These are phyloP conservation scores for Chaetomium fimeti DNA, from an alignment of 495 filamentous ascomycete genomes.

Conservation along the genomic window DNA sequence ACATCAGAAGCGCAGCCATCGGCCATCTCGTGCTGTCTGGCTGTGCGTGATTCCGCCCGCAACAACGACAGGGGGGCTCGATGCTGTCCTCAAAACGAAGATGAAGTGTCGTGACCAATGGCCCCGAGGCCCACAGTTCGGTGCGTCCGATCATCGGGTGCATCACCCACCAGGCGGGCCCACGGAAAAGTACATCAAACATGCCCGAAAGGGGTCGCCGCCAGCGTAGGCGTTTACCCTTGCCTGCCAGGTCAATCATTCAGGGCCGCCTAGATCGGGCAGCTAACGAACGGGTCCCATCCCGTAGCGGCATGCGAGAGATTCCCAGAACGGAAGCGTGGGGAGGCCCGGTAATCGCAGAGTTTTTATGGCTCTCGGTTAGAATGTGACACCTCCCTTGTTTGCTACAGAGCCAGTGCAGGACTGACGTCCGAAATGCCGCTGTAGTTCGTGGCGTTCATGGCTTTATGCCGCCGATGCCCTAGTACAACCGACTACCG, in stretches of 20 bases:
- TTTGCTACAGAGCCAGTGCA: conserved; percentile 19
- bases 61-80: not conserved
- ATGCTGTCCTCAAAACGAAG: not conserved
- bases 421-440: not conserved
- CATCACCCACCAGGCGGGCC: not conserved
- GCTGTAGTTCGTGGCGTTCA: conserved; percentile 10
- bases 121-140: not conserved
- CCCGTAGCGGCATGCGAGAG: conserved; percentile 20
- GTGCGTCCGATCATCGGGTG: conserved; percentile 3
- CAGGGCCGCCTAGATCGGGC: not conserved
- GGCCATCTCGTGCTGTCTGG: not conserved
- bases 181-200: conserved; percentile 5
- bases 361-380: not conserved
- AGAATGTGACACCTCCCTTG: conserved; percentile 6
- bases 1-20: too few species aligned
- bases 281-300: conserved; percentile 5
- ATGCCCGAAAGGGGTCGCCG: not conserved
- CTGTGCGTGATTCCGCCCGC: not conserved
- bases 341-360: not conserved
- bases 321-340: conserved; percentile 24
- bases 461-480: not conserved
- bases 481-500: not conserved
- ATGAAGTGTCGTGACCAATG: not conserved
- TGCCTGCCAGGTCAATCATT: not conserved
- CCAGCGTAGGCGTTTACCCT: not conserved